These are phyloP conservation scores for Rauvolfia tetraphylla DNA, from an alignment of 257 asterid genomes.

Conservation along the genomic window DNA sequence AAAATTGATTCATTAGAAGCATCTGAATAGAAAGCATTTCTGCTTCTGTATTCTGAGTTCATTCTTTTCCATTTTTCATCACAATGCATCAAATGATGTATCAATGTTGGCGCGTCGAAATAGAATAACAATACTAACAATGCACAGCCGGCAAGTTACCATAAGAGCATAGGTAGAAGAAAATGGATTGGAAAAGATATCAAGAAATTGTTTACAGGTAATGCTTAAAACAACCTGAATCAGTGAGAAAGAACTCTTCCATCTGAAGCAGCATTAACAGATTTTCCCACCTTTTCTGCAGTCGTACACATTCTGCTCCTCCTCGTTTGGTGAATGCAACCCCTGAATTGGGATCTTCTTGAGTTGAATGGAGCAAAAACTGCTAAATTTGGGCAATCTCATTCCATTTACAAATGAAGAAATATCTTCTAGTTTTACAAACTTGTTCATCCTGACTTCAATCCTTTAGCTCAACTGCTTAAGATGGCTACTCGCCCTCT, in stretches of 20 bases:
- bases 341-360: background rate
- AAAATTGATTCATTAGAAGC: background rate
- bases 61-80: background rate
- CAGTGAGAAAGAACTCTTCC: background rate
- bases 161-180: background rate
- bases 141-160: constrained; percentile 5
- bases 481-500: too few species aligned
- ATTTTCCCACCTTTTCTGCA: background rate
- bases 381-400: background rate
- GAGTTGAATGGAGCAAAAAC: background rate
- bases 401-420: background rate
- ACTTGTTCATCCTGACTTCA: background rate
- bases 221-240: background rate
- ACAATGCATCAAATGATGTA: background rate
- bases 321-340: constrained; percentile 7
- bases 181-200: constrained; percentile 1
- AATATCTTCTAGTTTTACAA: background rate
- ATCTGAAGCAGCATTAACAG: background rate
- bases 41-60: background rate
- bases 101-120: background rate
- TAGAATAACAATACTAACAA: background rate
- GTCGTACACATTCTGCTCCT: constrained; percentile 1
- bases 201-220: constrained; percentile 1
- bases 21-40: background rate
- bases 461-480: too few species aligned